Evolutionary conservation across 176 grass and related monocot species (phyloP).

Genomic region (Aegilops longissima): DNA sequence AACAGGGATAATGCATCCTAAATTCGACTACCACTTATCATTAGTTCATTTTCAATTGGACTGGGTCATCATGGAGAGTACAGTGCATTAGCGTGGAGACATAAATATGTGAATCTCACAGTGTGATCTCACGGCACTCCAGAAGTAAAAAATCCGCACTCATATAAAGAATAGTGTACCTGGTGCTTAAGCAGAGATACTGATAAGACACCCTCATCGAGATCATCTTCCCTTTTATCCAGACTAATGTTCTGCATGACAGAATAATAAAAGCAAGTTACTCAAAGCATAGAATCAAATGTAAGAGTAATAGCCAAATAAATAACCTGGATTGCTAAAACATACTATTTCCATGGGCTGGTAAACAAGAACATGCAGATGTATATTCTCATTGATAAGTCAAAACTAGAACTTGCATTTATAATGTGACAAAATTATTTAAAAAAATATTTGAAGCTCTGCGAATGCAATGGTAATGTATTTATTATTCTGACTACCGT

Average conservation of each 20-base stretch:
- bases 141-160: background rate
- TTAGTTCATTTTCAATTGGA: background rate
- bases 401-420: background rate
- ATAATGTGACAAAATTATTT: background rate
- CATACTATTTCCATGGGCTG: slow-evolving; percentile 11
- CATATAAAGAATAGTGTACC: slow-evolving; percentile 42
- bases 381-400: background rate
- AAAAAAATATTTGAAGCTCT: background rate
- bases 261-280: slow-evolving; percentile 34
- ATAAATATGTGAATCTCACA: slow-evolving; percentile 8
- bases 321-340: slow-evolving; percentile 19
- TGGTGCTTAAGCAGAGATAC: slow-evolving; percentile 93
- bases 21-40: background rate
- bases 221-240: slow-evolving; percentile 82
- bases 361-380: background rate
- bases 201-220: slow-evolving; percentile 74
- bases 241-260: slow-evolving; percentile 70
- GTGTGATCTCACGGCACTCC: background rate
- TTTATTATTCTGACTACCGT: slow-evolving; percentile 1
- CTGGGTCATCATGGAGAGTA: background rate
- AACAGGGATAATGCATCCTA: background rate
- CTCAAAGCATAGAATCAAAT: slow-evolving; percentile 18
- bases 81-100: background rate
- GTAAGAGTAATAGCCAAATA: background rate
- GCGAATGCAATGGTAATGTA: slow-evolving; percentile 3